Evolutionary conservation across 1,139 yeast species (phyloP).

Genomic region (Candida dubliniensis): DNA sequence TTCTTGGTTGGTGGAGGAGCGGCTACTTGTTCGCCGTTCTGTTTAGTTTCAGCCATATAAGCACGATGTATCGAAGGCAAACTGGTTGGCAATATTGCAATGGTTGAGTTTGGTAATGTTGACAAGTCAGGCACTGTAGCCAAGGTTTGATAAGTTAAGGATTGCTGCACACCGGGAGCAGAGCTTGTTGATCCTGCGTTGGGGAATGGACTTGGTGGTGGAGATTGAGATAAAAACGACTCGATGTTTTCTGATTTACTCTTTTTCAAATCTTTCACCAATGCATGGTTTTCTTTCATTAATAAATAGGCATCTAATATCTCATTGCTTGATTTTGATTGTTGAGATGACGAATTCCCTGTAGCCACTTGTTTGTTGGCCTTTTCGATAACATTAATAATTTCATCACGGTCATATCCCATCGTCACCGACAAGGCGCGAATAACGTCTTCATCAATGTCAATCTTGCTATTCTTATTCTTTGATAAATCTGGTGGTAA

Average conservation of each 20-base stretch:
- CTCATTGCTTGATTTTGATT: slow-evolving; percentile 47
- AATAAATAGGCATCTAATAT: slow-evolving; percentile 89
- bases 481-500: slow-evolving; percentile 64
- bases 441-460: slow-evolving; percentile 77
- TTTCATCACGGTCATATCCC: slow-evolving; percentile 92
- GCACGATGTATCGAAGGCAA: slow-evolving; percentile 94
- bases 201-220: slow-evolving; percentile 40
- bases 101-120: slow-evolving; percentile 61
- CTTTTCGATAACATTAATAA: slow-evolving; percentile 64
- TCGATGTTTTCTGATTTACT: slow-evolving; percentile 53
- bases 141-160: slow-evolving; percentile 50
- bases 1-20: slow-evolving; percentile 74
- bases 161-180: slow-evolving; percentile 48
- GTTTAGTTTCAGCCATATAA: slow-evolving; percentile 67
- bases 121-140: slow-evolving; percentile 53
- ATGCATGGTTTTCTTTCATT: slow-evolving; percentile 78
- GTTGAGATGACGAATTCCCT: slow-evolving; percentile 25
- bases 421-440: slow-evolving; percentile 78
- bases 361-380: slow-evolving; percentile 41
- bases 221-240: slow-evolving; percentile 50
- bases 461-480: slow-evolving; percentile 41
- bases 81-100: slow-evolving; percentile 90
- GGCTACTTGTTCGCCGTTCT: slow-evolving; percentile 45
- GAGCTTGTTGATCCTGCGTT: slow-evolving; percentile 28
- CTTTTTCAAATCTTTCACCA: slow-evolving; percentile 64